Conservation (phyloP, 2,329 filamentous ascomycete species). For the Dothideomycetes sp. region DNA sequence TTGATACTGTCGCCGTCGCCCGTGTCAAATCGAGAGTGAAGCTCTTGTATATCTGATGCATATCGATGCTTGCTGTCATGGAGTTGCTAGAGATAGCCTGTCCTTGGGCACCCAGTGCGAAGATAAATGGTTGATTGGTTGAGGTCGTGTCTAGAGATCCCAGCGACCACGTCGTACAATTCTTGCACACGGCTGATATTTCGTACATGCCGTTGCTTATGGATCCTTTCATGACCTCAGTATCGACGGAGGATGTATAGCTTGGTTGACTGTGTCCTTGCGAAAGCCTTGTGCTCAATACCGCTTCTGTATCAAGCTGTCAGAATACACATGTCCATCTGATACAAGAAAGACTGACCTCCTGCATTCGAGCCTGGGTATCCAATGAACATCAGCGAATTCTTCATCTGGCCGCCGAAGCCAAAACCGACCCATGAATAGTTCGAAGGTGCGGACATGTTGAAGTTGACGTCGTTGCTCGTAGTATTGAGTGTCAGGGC, state of each 20-base stretch:
- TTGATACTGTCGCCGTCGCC: conserved; percentile 21
- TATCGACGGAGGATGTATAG: conserved; percentile 21
- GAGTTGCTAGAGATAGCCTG: conserved; percentile 23
- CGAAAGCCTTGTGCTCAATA: conserved; percentile 29
- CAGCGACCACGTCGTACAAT: conserved; percentile 29
- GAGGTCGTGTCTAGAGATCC: conserved; percentile 28
- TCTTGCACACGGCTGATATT: conserved; percentile 30
- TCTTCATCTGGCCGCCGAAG: conserved; percentile 34
- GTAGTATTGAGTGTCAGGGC: conserved; percentile 3
- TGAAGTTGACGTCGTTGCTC: conserved; percentile 21
- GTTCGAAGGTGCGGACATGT: conserved; percentile 25
- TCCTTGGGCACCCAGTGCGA: conserved; percentile 31
- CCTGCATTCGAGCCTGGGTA: conserved; percentile 27
- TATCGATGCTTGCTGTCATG: conserved; percentile 26
- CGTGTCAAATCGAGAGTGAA: conserved; percentile 34
- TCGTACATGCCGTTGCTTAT: conserved; percentile 20
- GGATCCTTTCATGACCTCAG: conserved; percentile 24
- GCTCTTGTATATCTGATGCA: conserved; percentile 31
- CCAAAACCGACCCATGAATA: conserved; percentile 38
- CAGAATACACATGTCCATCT: neutral
- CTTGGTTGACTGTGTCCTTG: conserved; percentile 29
- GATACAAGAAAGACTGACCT: conserved; percentile 23
- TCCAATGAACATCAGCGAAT: conserved; percentile 37
- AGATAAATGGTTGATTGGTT: conserved; percentile 32
- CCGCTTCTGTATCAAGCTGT: conserved; percentile 25